These are phyloP conservation scores for Polygonum maritimum DNA, from an alignment of 148 eudicot genomes.

Conservation along the genomic window DNA sequence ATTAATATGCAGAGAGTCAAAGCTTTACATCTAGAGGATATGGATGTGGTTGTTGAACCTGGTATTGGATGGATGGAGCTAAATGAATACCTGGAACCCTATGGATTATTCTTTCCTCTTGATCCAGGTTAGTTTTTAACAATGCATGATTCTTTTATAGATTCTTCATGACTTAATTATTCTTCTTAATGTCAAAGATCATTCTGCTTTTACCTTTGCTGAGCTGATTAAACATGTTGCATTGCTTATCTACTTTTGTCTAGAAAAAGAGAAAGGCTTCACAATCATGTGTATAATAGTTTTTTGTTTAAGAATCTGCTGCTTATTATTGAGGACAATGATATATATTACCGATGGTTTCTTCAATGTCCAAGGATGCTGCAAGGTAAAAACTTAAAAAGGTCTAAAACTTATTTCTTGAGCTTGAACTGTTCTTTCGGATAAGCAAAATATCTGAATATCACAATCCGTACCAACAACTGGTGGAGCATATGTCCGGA, in stretches of 20 bases:
- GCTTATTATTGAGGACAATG: background rate
- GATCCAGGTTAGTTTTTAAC: slow-evolving; percentile 70
- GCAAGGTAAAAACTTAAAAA: background rate
- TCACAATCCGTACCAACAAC: background rate
- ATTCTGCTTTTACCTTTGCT: background rate
- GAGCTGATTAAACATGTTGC: background rate
- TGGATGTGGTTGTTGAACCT: slow-evolving; percentile 99
- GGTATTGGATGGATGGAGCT: slow-evolving; percentile 99
- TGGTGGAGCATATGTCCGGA: background rate
- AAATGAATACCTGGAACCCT: slow-evolving; percentile 89
- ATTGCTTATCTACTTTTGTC: background rate
- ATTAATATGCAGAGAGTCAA: slow-evolving; percentile 49
- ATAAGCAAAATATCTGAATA: background rate
- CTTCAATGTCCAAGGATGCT: background rate
- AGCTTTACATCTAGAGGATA: slow-evolving; percentile 77
- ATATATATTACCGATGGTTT: background rate
- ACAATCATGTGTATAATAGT: background rate
- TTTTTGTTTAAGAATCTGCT: background rate
- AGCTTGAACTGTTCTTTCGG: background rate
- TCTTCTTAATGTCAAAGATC: background rate
- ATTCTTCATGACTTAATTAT: background rate
- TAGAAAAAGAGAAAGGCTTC: background rate
- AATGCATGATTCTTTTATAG: background rate
- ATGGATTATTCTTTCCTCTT: slow-evolving; percentile 93
- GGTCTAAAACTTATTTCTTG: background rate